Evolutionary conservation across 371 early-diverging fungal species (phyloP), one percentile per base, ranked within the genome.

Genomic region (Batrachochytrium dendrobatidis): DNA sequence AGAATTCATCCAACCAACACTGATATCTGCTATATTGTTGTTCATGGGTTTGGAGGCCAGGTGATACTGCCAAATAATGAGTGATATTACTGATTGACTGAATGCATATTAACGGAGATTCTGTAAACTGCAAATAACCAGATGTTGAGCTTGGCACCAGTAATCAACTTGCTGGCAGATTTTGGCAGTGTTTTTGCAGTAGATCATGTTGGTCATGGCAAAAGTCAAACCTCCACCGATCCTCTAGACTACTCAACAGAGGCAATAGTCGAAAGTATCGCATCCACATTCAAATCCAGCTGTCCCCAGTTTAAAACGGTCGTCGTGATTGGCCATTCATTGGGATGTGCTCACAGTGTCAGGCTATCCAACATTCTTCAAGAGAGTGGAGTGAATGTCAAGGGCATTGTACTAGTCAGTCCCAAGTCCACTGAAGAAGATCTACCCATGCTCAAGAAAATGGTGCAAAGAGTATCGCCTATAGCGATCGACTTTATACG

Each of bases 1-100:
- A 5, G 12, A 3, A 20, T 12, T 20, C 46, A 45, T 26, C 46
- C 46, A 45, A 12, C 46, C 46, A 45, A 26, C 6, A 3, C 5
- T 3, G 46, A 45, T 26, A 26, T 45, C 15, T 39, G 39, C 46
- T 45, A 24, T 45, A 26, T 45, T 20, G 24, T 45, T 26, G 12
- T 45, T 5, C 46, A 45, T 12, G 46, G 46, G 24, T 45, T 45
- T 26, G 46, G 46, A 20, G 46, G 46, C 6, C 46, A 45, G 46
- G 12, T 45, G 3, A 20, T 5, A 3, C 46, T 24, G 46, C n/a
- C n/a, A n/a, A n/a, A n/a, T n/a, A n/a, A n/a, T n/a, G n/a, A n/a
- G n/a, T n/a, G n/a, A n/a, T n/a, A n/a, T n/a, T n/a, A n/a, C n/a
- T n/a, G n/a, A n/a, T n/a, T n/a, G n/a, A n/a, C n/a, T n/a, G n/a